Base-by-base conservation (phyloP, 305 asterid genomes). In the Solanum hybrid region DNA sequence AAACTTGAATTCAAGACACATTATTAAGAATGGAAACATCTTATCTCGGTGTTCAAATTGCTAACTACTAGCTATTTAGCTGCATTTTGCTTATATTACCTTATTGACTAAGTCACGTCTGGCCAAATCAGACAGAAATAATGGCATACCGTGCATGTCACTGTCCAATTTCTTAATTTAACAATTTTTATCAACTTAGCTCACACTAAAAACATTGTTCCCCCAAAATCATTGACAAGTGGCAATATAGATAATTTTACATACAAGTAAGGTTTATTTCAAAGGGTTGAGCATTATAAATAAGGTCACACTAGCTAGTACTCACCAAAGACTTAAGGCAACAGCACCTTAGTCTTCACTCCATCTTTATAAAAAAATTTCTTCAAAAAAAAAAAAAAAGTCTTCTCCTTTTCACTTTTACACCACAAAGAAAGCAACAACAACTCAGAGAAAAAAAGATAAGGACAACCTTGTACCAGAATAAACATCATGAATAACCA, bases 91-190 rank as follows among this genome's bases (percentile, higher is more conserved):
- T 84, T 45, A 20, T 17, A 20, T 83, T 45, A 29, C 39, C 75
- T 20, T 39, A 88, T 75, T 77, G 65, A 82, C 51, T 76, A 90
- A 89, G 89, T 78, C 92, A 90, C 90, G 92, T 92, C 92, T 90
- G 90, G 36, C 89, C 89, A 90, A 87, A 90, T 94, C 80, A 77
- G 80, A 92, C 89, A 72, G 70, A 34, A 90, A 15, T 45, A 83
- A 90, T 34, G 78, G 87, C 27, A 68, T 32, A 11, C 31, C 11
- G 5, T 37, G 79, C 39, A 89, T 39, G 65, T 92, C 89, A 84
- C 89, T 17, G 45, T 91, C 77, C 33, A 11, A 91, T 92, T 92
- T 90, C 93, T 94, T 75, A 90, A 90, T 90, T 90, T 93, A 91
- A 78, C 91, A 91, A 92, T 89, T 91, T 87, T 89, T 61, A 83